Evolutionary conservation across 2,329 filamentous ascomycete species (phyloP).

Genomic region (Emericellopsis atlantica): DNA sequence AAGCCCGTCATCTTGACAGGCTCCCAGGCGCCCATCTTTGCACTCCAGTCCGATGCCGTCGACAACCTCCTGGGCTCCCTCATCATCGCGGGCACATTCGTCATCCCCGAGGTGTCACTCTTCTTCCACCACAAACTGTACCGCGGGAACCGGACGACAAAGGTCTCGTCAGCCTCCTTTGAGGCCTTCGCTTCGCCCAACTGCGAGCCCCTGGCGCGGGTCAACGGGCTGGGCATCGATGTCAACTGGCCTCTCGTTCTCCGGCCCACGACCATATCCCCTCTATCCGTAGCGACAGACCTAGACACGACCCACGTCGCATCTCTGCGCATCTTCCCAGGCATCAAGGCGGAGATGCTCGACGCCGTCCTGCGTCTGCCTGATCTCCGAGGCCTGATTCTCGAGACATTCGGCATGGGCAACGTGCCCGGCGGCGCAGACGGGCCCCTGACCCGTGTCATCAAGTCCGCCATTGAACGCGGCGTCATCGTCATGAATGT

Average conservation of each 20-base stretch:
- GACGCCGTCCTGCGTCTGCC: conserved; percentile 69
- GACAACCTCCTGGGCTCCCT: conserved; percentile 82
- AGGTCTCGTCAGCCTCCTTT: conserved; percentile 77
- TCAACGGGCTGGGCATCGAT: conserved; percentile 68
- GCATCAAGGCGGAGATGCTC: conserved; percentile 88
- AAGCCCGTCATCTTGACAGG: conserved; percentile 85
- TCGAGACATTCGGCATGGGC: conserved; percentile 88
- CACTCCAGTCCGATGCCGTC: conserved; percentile 80
- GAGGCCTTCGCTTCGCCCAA: conserved; percentile 87
- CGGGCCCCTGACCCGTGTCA: conserved; percentile 64
- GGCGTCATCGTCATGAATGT: conserved; percentile 84
- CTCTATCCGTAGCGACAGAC: conserved; percentile 61
- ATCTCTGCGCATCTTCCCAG: conserved; percentile 80
- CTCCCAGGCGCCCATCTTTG: conserved; percentile 75
- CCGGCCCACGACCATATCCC: conserved; percentile 59
- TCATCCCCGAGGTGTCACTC: conserved; percentile 83
- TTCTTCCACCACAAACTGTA: conserved; percentile 91
- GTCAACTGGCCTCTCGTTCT: conserved; percentile 71
- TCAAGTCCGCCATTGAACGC: conserved; percentile 63
- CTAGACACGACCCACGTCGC: conserved; percentile 83
- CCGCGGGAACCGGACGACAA: conserved; percentile 77
- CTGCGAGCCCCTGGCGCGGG: conserved; percentile 64
- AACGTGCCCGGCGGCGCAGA: conserved; percentile 78
- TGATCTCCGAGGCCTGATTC: conserved; percentile 67
- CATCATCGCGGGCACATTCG: conserved; percentile 83